These are phyloP conservation scores for Coemansia sp. DNA, from an alignment of 192 early-diverging fungal genomes.

Conservation along the genomic window DNA sequence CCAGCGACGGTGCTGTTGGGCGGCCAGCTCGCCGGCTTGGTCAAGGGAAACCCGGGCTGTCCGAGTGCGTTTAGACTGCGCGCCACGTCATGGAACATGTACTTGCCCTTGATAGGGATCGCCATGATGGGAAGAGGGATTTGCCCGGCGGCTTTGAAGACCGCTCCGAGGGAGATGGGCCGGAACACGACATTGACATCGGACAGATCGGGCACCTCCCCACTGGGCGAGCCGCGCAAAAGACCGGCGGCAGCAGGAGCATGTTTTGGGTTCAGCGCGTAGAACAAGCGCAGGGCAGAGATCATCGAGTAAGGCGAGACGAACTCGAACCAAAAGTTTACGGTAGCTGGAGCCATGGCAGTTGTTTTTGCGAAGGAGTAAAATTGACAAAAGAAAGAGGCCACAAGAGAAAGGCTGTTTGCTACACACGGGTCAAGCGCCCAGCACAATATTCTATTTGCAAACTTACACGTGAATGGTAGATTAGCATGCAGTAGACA, in stretches of 20 bases:
- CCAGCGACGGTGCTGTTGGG: conserved; percentile 26
- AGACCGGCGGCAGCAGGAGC: not conserved
- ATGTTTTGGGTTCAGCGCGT: conserved; percentile 9
- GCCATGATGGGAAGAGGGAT: conserved; percentile 20
- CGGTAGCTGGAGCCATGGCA: conserved; percentile 3
- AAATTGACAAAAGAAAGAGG: not conserved
- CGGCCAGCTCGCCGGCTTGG: conserved; percentile 20
- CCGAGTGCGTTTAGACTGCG: conserved; percentile 24
- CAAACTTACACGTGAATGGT: not conserved
- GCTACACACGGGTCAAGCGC: no score
- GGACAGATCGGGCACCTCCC: conserved; percentile 17
- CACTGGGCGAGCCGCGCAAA: conserved; percentile 4
- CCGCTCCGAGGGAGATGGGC: conserved; percentile 27
- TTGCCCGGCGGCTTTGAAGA: conserved; percentile 35
- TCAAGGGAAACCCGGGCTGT: conserved; percentile 20
- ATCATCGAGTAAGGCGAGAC: conserved; percentile 52
- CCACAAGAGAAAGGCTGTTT: not conserved
- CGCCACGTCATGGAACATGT: conserved; percentile 45
- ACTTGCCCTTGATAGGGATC: conserved; percentile 27
- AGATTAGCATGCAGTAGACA: not conserved
- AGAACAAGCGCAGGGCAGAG: conserved; percentile 33
- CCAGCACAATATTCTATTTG: conserved; percentile 16
- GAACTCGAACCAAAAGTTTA: conserved; percentile 54
- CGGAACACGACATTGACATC: conserved; percentile 17
- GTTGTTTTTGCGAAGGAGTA: no score